phyloP scores from a whole-genome alignment of 192 early-diverging fungal genomes.

The Phycomyces nitens region DNA sequence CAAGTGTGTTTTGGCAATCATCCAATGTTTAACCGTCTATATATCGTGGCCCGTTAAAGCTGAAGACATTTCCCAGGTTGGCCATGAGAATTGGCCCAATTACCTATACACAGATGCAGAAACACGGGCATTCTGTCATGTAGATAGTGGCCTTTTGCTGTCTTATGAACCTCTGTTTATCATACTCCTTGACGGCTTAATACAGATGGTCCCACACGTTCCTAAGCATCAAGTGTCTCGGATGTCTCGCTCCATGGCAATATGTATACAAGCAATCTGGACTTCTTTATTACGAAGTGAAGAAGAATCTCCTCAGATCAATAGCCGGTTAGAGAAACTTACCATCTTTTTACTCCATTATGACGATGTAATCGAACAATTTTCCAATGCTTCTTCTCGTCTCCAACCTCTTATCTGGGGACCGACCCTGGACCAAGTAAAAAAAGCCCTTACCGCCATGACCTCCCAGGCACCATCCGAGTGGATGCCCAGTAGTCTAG shows the following conservation, averaged over 20 bases:
- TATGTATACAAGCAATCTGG: conserved; percentile 1
- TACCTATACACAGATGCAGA: conserved; percentile 6
- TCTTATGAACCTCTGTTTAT: neutral
- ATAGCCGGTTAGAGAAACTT: neutral
- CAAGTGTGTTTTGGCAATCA: neutral
- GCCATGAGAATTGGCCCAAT: neutral
- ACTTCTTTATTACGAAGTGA: neutral
- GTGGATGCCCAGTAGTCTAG: neutral
- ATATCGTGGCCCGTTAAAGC: neutral
- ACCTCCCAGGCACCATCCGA: neutral
- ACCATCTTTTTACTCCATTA: conserved; percentile 6
- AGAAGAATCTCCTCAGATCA: neutral
- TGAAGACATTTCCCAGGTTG: neutral
- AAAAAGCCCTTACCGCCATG: neutral
- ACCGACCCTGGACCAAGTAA: conserved; percentile 10
- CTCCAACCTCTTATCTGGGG: conserved; percentile 7
- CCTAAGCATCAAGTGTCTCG: neutral
- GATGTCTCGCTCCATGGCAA: neutral
- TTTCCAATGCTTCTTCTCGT: neutral
- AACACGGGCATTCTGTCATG: neutral
- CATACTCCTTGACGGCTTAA: conserved; percentile 1
- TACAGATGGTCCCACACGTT: conserved; percentile 2
- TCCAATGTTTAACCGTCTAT: neutral
- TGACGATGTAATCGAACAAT: conserved; percentile 6
- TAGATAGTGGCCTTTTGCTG: neutral